These are phyloP conservation scores for Podospora australis DNA, from an alignment of 495 filamentous ascomycete species.

Conservation along the genomic window DNA sequence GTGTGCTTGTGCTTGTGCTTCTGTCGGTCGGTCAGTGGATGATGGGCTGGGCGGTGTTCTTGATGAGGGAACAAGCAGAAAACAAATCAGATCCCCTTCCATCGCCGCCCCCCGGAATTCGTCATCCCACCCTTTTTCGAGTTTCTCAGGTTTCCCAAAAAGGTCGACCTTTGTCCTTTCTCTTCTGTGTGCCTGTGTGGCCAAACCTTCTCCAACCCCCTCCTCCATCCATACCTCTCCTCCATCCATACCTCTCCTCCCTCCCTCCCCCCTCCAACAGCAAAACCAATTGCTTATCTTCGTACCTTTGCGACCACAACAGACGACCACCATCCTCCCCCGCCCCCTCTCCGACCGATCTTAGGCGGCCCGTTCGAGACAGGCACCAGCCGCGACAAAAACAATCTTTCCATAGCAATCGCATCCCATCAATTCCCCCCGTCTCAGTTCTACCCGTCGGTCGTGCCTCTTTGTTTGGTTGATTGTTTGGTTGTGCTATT, in stretches of 20 bases:
- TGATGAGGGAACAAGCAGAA: constrained; percentile 2
- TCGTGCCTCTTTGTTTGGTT: too few relatives aligned
- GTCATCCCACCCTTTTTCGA: constrained; percentile 11
- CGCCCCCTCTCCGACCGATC: too few relatives aligned
- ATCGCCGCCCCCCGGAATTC: constrained; percentile 19
- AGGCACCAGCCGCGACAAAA: too few relatives aligned
- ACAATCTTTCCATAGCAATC: too few relatives aligned
- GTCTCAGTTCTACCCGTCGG: too few relatives aligned
- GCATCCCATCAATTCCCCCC: too few relatives aligned
- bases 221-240: constrained; percentile 4
- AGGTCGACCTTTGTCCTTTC: constrained; percentile 1
- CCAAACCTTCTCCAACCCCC: neutral
- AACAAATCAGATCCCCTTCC: constrained; percentile 15
- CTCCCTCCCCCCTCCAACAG: neutral
- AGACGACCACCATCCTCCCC: too few relatives aligned
- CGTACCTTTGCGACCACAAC: too few relatives aligned
- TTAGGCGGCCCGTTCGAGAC: too few relatives aligned
- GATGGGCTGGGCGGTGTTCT: neutral
- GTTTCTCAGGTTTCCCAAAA: neutral
- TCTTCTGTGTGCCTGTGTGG: constrained; percentile 1
- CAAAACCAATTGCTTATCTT: neutral
- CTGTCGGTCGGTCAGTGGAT: constrained; percentile 2
- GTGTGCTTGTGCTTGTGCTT: too few relatives aligned
- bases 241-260: neutral
- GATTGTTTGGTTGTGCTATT: too few relatives aligned